Percentiles rank a stretch among this genome's conserved stretches.
Evolutionary conservation across 2,329 filamentous ascomycete species (phyloP).

Genomic region (Pyricularia pennisetigena): DNA sequence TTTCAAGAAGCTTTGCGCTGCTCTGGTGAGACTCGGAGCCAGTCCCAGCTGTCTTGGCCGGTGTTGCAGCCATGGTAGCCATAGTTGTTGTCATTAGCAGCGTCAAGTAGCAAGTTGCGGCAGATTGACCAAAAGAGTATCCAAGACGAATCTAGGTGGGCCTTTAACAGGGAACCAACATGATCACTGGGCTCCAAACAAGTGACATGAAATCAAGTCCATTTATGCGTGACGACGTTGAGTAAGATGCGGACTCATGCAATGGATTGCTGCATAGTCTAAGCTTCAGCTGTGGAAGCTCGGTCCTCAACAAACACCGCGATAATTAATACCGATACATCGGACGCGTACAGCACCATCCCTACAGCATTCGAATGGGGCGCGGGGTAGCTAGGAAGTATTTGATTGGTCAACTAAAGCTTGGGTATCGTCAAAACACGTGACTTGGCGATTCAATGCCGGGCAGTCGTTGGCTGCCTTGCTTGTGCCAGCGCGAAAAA

Average conservation of each 20-base stretch:
- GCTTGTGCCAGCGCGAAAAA: neutral
- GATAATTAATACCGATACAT: neutral
- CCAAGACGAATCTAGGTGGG: neutral
- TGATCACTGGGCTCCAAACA: neutral
- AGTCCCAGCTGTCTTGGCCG: neutral
- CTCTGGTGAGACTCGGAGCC: constrained; percentile 11
- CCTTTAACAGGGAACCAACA: neutral
- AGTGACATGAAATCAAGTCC: neutral
- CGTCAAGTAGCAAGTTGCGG: neutral
- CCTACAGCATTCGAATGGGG: neutral
- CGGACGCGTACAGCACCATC: neutral
- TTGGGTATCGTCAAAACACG: neutral
- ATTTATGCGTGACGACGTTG: neutral
- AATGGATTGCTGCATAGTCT: neutral
- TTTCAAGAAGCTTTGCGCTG: constrained; percentile 22
- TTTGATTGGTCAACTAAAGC: constrained; percentile 1
- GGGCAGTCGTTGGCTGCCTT: neutral
- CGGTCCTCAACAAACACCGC: neutral
- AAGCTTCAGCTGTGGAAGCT: neutral
- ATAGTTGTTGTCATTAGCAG: neutral
- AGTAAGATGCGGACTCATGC: neutral
- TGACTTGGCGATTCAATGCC: constrained; percentile 3
- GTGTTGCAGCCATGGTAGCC: neutral
- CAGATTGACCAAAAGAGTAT: neutral
- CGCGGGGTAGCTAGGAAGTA: neutral